Conservation (phyloP, 2,329 filamentous ascomycete genomes). For the Cadophora malorum region DNA sequence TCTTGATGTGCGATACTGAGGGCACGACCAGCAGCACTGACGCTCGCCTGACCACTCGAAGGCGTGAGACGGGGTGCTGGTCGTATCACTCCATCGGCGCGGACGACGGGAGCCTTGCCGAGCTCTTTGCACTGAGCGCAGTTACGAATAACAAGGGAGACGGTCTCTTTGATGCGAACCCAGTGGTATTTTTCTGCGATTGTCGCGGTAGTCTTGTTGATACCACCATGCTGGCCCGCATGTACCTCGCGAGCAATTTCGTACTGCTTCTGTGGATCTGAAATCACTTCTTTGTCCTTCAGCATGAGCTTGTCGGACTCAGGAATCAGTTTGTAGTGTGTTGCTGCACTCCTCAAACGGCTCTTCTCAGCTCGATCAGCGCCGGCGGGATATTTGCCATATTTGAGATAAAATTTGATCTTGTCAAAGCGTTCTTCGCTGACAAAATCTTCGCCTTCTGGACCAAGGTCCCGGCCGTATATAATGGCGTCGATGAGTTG, state of each 20-base stretch:
- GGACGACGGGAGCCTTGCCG: slow-evolving; percentile 59
- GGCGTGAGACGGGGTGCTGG: slow-evolving; percentile 28
- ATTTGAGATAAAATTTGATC: slow-evolving; percentile 96
- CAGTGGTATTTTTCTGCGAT: slow-evolving; percentile 96
- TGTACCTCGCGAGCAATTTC: slow-evolving; percentile 85
- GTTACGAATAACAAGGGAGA: slow-evolving; percentile 91
- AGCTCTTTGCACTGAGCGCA: slow-evolving; percentile 88
- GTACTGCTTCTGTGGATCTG: slow-evolving; percentile 87
- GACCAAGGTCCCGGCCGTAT: slow-evolving; percentile 62
- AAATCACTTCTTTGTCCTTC: slow-evolving; percentile 96
- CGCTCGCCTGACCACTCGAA: slow-evolving; percentile 25
- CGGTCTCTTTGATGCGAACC: slow-evolving; percentile 97
- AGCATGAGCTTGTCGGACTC: slow-evolving; percentile 81
- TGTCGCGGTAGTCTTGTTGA: slow-evolving; percentile 96
- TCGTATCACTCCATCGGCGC: slow-evolving; percentile 37
- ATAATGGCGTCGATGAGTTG: slow-evolving; percentile 64
- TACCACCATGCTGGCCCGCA: slow-evolving; percentile 80
- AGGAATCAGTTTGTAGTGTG: slow-evolving; percentile 86
- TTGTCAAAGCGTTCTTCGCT: slow-evolving; percentile 98
- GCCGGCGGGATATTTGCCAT: slow-evolving; percentile 89
- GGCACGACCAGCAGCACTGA: slow-evolving; percentile 39
- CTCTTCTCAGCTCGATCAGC: slow-evolving; percentile 96
- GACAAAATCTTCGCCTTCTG: slow-evolving; percentile 79
- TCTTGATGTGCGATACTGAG: slow-evolving; percentile 35
- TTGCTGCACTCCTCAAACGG: slow-evolving; percentile 88